Base-by-base conservation (phyloP, 495 filamentous ascomycete species). In the Aspergillus diversus region DNA sequence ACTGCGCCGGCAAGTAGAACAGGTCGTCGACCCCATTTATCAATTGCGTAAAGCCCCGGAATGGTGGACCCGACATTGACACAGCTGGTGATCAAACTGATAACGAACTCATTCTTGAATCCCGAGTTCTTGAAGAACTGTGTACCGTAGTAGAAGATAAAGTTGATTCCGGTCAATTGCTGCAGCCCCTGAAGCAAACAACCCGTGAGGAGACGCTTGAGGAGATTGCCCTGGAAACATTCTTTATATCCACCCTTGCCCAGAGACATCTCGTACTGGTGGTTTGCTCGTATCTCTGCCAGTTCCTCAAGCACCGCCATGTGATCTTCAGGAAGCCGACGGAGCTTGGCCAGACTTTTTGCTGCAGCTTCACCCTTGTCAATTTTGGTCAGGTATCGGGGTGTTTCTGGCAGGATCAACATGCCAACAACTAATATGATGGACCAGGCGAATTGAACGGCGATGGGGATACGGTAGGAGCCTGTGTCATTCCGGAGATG, bases 131-230 rank as follows among this genome's bases (percentile, higher is more conserved):
- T 76, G 79, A 91, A 91, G 74, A 89, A 92, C 47, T 87, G 84
- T 4, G 88, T 91, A 47, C 89, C 89, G 70, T 90, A 92, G 79
- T 92, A 92, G 73, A 92, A 89, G 74, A 93, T 92, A 74, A 91
- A 91, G 75, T 91, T 92, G 56, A 87, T 80, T 66, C 87, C 87
- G 43, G 86, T 83, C 4, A 96, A 77, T 69, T 96, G 92, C 75
- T 96, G 92, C 7, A 96, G 80, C 5, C 76, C 86, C 70, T 96
- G 92, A 6, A 96, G 69, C 3, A 78, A 77, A 75, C 90, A 92
- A 16, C 92, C 92, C 12, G 91, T 94, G 21, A 89, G 71, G 21
- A 90, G 81, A 31, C 89, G 84, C 75, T 88, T 90, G 59, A 82
- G 77, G 70, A 90, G 82, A 7, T 79, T 77, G 0, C 83, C 84